phyloP scores from a whole-genome alignment of 208 protist genomes.

The Crithidia bombi region DNA sequence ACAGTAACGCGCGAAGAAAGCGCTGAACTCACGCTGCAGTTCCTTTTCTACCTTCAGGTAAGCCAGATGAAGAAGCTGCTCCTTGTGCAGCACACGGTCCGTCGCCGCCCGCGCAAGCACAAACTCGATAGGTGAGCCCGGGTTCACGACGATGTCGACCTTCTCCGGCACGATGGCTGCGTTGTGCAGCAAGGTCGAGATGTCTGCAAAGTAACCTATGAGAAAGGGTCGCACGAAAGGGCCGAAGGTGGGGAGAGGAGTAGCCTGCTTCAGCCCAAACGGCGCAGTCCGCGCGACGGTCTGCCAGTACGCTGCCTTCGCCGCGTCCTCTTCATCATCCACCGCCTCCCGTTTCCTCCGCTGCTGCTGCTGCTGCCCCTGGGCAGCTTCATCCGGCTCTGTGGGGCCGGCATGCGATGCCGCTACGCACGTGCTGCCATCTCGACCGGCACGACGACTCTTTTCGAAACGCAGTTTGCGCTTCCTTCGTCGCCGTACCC shows the following conservation, averaged over 20 bases:
- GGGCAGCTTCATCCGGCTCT: too few relatives aligned
- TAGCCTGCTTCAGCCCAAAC: slow-evolving; percentile 67
- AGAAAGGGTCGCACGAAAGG: slow-evolving; percentile 70
- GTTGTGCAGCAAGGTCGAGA: slow-evolving; percentile 89
- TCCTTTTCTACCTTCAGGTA: slow-evolving; percentile 80
- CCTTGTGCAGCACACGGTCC: slow-evolving; percentile 72
- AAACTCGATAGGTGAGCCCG: slow-evolving; percentile 81
- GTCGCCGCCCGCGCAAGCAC: slow-evolving; percentile 85
- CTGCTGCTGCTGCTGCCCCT: not conserved
- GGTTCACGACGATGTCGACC: slow-evolving; percentile 89
- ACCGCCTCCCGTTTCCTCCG: not conserved
- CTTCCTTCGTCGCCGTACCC: too few relatives aligned
- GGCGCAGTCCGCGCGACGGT: slow-evolving; percentile 50
- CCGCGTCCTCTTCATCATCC: not conserved
- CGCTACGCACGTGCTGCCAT: too few relatives aligned
- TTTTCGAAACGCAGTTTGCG: too few relatives aligned
- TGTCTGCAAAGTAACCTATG: slow-evolving; percentile 88
- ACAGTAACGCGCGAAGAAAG: slow-evolving; percentile 66
- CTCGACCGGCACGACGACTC: too few relatives aligned
- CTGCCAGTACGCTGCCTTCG: slow-evolving; percentile 39
- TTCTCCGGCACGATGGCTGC: slow-evolving; percentile 82
- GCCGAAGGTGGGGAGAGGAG: slow-evolving; percentile 79
- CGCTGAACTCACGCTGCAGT: slow-evolving; percentile 78
- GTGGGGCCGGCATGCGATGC: too few relatives aligned
- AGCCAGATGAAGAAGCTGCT: slow-evolving; percentile 66